These are phyloP conservation scores for Aureobasidium melanogenum DNA, from an alignment of 2,329 filamentous ascomycete genomes.

Conservation along the genomic window DNA sequence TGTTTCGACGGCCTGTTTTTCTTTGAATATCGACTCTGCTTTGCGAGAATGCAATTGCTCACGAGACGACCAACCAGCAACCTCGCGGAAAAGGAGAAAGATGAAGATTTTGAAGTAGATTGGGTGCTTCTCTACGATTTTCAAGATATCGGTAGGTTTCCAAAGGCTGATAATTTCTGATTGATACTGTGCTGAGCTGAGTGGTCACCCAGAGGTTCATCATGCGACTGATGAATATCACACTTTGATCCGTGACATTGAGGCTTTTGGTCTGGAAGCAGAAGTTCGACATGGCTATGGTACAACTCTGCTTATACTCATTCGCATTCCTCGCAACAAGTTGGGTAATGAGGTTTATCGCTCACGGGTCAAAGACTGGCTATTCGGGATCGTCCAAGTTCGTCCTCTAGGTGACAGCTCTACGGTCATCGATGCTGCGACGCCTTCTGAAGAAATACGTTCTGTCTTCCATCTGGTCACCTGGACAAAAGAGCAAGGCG, in stretches of 20 bases:
- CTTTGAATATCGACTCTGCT: no score
- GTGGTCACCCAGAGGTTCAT: background rate
- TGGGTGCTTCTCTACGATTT: background rate
- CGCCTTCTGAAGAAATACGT: background rate
- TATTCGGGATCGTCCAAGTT: background rate
- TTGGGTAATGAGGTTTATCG: background rate
- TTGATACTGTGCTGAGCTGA: background rate
- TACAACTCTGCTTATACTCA: background rate
- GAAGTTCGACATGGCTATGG: constrained; percentile 1
- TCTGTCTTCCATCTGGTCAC: constrained; percentile 1
- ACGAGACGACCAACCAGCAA: background rate
- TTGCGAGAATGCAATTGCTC: background rate
- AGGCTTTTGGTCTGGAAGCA: background rate
- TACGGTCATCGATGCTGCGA: background rate
- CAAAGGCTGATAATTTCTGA: no score
- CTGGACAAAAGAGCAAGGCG: constrained; percentile 7
- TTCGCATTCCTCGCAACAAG: background rate
- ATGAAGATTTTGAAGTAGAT: constrained; percentile 4
- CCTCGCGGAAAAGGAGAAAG: background rate
- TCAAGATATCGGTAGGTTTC: background rate
- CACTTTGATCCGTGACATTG: background rate
- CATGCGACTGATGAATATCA: background rate
- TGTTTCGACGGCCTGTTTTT: background rate
- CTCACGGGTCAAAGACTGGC: constrained; percentile 5
- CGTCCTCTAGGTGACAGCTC: background rate